A percentile compares a stretch with the other conserved stretches of the same genome.
Evolutionary conservation across 73 alveolate species (phyloP).

Genomic region (Blepharisma japonicum): DNA sequence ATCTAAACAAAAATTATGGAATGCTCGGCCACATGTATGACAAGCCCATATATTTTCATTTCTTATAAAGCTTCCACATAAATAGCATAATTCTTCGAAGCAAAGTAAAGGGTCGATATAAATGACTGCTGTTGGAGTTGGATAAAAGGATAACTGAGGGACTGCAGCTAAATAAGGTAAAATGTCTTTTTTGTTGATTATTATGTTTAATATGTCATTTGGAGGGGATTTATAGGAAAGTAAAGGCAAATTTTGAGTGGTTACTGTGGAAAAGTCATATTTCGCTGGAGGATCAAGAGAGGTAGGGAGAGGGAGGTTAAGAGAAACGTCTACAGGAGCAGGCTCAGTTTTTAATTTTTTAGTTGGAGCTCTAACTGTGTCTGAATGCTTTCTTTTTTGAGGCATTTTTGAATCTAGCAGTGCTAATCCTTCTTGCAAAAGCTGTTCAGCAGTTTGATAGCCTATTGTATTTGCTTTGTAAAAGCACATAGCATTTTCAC

Average conservation of each 20-base stretch:
- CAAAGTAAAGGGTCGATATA: not conserved
- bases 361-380: not conserved
- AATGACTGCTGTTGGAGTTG: not conserved
- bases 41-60: not conserved
- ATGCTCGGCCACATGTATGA: not conserved
- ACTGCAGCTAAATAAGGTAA: not conserved
- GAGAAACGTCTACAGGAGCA: not conserved
- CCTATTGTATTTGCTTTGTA: constrained; percentile 69
- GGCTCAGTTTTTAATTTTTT: constrained; percentile 5
- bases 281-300: not conserved
- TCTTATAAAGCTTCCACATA: constrained; percentile 16
- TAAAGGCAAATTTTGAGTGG: not conserved
- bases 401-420: constrained; percentile 29
- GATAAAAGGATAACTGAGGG: constrained; percentile 12
- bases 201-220: not conserved
- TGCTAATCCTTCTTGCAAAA: constrained; percentile 47
- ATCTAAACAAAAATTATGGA: constrained; percentile 14
- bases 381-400: not conserved
- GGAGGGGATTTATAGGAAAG: not conserved
- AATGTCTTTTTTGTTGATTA: constrained; percentile 4
- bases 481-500: constrained; percentile 80
- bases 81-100: constrained; percentile 14
- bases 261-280: not conserved
- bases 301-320: constrained; percentile 9
- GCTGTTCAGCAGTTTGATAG: constrained; percentile 74